These are phyloP conservation scores for Babesia ovis DNA, from an alignment of 169 alveolate species.

Conservation along the genomic window DNA sequence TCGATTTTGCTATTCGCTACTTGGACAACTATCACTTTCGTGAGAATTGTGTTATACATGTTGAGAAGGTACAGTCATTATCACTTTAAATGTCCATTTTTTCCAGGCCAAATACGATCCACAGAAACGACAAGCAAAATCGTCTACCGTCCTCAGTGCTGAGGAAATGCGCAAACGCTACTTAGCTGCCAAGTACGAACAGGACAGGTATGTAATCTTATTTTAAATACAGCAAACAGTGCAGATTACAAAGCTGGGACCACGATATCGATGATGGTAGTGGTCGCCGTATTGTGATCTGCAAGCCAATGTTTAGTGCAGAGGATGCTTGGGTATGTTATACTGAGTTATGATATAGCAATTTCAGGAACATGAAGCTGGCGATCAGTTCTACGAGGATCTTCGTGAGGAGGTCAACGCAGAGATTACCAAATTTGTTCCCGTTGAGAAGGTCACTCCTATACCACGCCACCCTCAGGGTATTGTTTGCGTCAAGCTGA, in stretches of 20 bases:
- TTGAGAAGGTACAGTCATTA: conserved; percentile 69
- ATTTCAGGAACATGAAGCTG: conserved; percentile 55
- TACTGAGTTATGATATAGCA: not conserved
- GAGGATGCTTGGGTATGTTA: conserved; percentile 69
- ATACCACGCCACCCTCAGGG: conserved; percentile 86
- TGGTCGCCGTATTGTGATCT: conserved; percentile 72
- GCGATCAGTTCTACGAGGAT: conserved; percentile 61
- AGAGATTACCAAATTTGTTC: conserved; percentile 61
- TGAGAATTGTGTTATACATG: conserved; percentile 75
- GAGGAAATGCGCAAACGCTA: conserved; percentile 73
- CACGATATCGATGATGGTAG: conserved; percentile 73
- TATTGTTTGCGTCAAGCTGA: conserved; percentile 82
- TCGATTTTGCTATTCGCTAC: conserved; percentile 80
- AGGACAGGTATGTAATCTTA: conserved; percentile 47
- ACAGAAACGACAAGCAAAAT: conserved; percentile 42
- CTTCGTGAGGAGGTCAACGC: conserved; percentile 59
- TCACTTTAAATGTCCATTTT: not conserved
- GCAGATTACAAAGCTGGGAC: conserved; percentile 72
- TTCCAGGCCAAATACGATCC: conserved; percentile 69
- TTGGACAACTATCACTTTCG: conserved; percentile 76
- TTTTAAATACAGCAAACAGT: not conserved
- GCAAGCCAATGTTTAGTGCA: conserved; percentile 76
- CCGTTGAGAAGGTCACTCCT: conserved; percentile 60
- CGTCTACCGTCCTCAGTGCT: conserved; percentile 47
- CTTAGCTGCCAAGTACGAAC: conserved; percentile 78